Conservation (phyloP, 306 rosid species). For the Echinosophora koreensis region DNA sequence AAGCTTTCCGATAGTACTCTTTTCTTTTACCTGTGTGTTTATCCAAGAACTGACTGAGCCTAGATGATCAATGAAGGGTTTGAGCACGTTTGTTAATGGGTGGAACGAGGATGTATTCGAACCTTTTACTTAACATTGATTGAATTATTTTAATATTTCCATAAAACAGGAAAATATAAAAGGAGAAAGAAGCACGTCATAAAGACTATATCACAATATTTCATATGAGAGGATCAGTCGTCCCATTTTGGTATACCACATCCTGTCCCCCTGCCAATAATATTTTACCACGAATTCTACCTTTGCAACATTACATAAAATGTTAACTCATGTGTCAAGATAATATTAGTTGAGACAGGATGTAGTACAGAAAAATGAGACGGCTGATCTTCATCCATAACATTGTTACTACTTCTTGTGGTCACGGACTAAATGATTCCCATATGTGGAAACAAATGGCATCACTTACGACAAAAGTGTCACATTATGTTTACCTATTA, state of each 20-base stretch:
- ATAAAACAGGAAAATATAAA: too few relatives aligned
- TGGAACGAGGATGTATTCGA: background rate
- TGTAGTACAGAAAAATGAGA: too few relatives aligned
- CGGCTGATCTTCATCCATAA: background rate
- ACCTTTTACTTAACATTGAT: background rate
- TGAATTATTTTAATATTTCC: too few relatives aligned
- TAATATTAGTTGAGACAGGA: too few relatives aligned
- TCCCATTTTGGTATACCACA: too few relatives aligned
- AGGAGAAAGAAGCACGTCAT: too few relatives aligned
- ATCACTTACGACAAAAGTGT: conserved; percentile 50
- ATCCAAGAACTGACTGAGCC: background rate
- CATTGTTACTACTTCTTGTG: conserved; percentile 2
- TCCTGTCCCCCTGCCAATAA: too few relatives aligned
- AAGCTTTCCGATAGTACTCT: background rate
- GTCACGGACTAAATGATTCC: conserved; percentile 62
- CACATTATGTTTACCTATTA: conserved; percentile 46
- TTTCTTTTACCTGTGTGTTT: background rate
- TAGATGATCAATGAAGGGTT: background rate
- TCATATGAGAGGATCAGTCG: too few relatives aligned
- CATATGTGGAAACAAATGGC: conserved; percentile 45
- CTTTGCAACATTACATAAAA: too few relatives aligned
- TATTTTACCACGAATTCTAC: too few relatives aligned
- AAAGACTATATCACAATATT: too few relatives aligned
- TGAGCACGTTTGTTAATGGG: background rate
- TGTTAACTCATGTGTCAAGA: too few relatives aligned